These are phyloP conservation scores for Malassezia globosa DNA, from an alignment of 1,284 basidiomycete genomes.

Conservation along the genomic window DNA sequence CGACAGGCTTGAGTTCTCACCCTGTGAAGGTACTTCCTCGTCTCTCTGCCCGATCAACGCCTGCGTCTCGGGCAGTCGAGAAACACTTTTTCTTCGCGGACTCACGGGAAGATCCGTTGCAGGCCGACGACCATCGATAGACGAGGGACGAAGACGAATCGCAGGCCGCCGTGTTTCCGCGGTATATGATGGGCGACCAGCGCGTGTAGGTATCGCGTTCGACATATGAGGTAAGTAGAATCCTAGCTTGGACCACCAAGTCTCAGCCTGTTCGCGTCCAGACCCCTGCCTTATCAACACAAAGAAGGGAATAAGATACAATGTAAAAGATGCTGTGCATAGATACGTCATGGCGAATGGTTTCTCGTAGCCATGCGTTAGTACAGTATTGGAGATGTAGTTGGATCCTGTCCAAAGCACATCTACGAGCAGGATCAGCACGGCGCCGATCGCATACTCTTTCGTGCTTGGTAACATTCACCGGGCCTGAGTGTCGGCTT, in stretches of 20 bases:
- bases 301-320: conserved; percentile 70
- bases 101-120: conserved; percentile 17
- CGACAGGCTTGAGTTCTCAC: neutral
- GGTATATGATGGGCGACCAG: neutral
- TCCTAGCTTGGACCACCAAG: conserved; percentile 33
- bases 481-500: no score
- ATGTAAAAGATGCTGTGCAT: conserved; percentile 73
- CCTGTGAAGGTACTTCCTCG: neutral
- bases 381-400: conserved; percentile 40
- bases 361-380: conserved; percentile 44
- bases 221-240: conserved; percentile 28
- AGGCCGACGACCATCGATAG: conserved; percentile 40
- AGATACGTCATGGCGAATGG: conserved; percentile 61
- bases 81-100: neutral
- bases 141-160: conserved; percentile 23
- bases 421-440: conserved; percentile 65
- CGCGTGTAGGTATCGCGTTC: neutral
- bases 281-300: conserved; percentile 6
- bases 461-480: conserved; percentile 6
- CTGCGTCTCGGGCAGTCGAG: neutral
- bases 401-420: conserved; percentile 60
- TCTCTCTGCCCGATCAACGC: neutral
- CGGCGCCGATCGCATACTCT: conserved; percentile 62
- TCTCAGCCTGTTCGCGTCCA: conserved; percentile 11
- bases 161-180: neutral